Evolutionary conservation across 805 yeast genomes (phyloP).

Genomic region (Ogataea saltuana): DNA sequence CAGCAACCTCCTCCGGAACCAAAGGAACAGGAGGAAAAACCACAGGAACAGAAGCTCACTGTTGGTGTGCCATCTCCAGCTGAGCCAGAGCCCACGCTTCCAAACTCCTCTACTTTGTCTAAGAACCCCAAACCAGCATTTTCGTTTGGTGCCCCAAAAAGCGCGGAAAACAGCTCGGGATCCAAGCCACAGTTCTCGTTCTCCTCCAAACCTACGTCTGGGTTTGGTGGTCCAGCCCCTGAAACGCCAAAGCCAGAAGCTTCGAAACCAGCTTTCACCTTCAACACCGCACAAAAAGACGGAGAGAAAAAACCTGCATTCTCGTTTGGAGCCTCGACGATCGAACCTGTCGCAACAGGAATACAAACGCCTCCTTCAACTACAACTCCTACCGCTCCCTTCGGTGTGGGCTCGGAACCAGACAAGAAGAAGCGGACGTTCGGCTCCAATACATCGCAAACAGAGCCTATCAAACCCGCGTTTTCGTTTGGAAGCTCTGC

Average conservation of each 20-base stretch:
- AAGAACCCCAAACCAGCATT: constrained; percentile 5
- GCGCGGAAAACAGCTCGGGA: neutral
- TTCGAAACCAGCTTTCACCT: constrained; percentile 5
- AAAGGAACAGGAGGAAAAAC: no score
- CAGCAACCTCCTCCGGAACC: no score
- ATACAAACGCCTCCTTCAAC: constrained; percentile 3
- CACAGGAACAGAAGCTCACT: no score
- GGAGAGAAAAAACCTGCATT: constrained; percentile 1
- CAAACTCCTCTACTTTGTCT: no score
- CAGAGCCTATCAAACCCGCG: constrained; percentile 10
- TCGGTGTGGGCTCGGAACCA: neutral
- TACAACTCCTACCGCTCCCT: constrained; percentile 1
- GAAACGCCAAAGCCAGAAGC: no score
- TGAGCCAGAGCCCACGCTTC: no score
- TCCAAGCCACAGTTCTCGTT: neutral
- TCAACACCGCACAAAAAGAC: neutral
- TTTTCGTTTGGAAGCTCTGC: constrained; percentile 12
- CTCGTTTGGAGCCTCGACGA: constrained; percentile 4
- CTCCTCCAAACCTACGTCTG: no score
- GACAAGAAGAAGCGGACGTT: neutral
- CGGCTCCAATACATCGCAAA: neutral
- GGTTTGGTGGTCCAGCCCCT: no score
- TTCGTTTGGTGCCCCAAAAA: constrained; percentile 1
- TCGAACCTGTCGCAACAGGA: constrained; percentile 3
- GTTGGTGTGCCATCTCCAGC: no score